These are phyloP conservation scores for Fonsecaea multimorphosa DNA, from an alignment of 2,329 filamentous ascomycete species.

Conservation along the genomic window DNA sequence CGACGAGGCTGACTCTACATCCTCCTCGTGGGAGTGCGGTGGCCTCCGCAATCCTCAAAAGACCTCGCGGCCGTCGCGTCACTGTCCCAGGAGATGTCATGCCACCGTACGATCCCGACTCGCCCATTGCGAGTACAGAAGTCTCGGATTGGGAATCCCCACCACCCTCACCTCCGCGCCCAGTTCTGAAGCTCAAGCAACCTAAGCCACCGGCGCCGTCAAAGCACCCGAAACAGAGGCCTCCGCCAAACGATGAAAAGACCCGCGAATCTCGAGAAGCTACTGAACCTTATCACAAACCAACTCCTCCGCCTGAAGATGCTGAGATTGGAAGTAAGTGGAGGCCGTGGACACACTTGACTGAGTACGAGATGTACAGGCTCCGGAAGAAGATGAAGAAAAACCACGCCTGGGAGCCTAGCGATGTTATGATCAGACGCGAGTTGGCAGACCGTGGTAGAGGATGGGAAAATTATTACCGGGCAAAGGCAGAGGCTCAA, in stretches of 20 bases:
- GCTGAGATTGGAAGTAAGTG: conserved; percentile 65
- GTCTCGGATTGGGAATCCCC: conserved; percentile 52
- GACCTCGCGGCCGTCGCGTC: conserved; percentile 48
- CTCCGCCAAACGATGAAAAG: conserved; percentile 27
- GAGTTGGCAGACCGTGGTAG: conserved; percentile 66
- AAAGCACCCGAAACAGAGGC: conserved; percentile 22
- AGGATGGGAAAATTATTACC: conserved; percentile 57
- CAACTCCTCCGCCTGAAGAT: conserved; percentile 62
- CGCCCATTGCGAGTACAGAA: conserved; percentile 55
- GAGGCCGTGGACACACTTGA: conserved; percentile 68
- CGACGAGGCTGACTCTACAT: conserved; percentile 50
- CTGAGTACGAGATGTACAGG: conserved; percentile 71
- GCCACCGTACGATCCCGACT: conserved; percentile 50
- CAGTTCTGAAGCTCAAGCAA: conserved; percentile 46
- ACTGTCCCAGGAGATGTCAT: conserved; percentile 46
- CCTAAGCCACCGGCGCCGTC: conserved; percentile 49
- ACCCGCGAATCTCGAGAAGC: conserved; percentile 30
- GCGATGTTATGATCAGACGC: conserved; percentile 69
- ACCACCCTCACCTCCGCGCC: conserved; percentile 41
- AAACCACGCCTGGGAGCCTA: conserved; percentile 72
- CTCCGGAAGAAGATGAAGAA: conserved; percentile 73
- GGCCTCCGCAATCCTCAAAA: conserved; percentile 41
- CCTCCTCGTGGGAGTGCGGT: conserved; percentile 36
- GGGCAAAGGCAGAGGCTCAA: conserved; percentile 59
- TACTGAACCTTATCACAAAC: conserved; percentile 36